Percentiles rank a stretch among this genome's conserved stretches.
Evolutionary conservation across 352 stramenopile genomes (phyloP).

Genomic region (Globisporangium iwayamae): DNA sequence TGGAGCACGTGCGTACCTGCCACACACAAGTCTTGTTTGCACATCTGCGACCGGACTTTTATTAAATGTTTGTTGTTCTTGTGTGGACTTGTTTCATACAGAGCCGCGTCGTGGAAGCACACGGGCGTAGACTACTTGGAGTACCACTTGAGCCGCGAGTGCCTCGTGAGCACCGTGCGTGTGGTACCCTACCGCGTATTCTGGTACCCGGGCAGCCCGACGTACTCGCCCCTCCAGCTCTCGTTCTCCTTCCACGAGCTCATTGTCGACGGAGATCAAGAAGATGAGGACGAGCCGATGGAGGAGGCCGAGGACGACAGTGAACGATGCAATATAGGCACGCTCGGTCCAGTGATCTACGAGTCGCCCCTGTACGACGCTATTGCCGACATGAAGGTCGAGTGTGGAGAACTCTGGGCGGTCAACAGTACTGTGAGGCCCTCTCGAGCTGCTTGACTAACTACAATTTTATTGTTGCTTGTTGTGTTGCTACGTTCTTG

Average conservation of each 20-base stretch:
- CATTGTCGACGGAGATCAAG: background rate
- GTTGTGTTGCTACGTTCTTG: background rate
- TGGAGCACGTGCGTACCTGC: conserved; percentile 60
- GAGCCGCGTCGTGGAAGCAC: conserved; percentile 14
- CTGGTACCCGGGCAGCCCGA: conserved; percentile 67
- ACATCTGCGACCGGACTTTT: background rate
- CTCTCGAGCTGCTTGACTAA: background rate
- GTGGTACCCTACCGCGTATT: conserved; percentile 69
- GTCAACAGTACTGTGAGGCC: no score
- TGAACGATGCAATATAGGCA: background rate
- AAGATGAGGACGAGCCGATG: background rate
- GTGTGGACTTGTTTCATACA: conserved; percentile 5
- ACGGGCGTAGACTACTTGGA: conserved; percentile 48
- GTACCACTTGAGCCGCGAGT: conserved; percentile 42
- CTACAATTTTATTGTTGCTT: background rate
- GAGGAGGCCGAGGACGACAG: conserved; percentile 9
- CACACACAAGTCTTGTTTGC: background rate
- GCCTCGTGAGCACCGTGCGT: conserved; percentile 43
- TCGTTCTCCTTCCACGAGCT: conserved; percentile 60
- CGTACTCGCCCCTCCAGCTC: conserved; percentile 53
- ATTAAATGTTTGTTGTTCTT: background rate
- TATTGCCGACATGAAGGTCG: conserved; percentile 45
- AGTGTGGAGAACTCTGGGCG: no score
- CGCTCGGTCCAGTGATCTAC: conserved; percentile 30
- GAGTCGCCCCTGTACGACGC: conserved; percentile 48